These are phyloP conservation scores for Puccinellia tenuiflora DNA, from an alignment of 176 grass and related monocot genomes.

Conservation along the genomic window DNA sequence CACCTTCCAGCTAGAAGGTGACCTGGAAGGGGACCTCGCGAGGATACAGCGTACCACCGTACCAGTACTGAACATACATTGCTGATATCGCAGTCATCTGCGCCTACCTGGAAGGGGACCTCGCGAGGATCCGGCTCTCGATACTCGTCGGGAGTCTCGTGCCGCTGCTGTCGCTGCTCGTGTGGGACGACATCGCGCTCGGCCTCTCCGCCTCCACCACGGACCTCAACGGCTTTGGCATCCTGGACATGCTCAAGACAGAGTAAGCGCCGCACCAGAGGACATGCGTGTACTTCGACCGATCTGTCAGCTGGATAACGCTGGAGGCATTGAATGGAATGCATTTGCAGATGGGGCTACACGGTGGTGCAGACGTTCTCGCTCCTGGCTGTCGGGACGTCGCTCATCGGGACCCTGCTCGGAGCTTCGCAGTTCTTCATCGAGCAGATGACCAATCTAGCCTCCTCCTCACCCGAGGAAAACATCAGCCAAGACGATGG, in stretches of 20 bases:
- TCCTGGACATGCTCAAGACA: slow-evolving; percentile 54
- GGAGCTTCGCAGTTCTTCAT: slow-evolving; percentile 77
- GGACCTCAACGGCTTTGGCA: slow-evolving; percentile 38
- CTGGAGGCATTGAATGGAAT: background rate
- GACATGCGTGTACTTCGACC: background rate
- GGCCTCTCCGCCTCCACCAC: slow-evolving; percentile 43
- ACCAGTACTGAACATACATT: background rate
- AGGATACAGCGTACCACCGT: background rate
- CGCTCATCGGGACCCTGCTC: slow-evolving; percentile 70
- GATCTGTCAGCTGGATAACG: background rate
- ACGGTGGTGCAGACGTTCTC: slow-evolving; percentile 71
- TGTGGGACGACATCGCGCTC: slow-evolving; percentile 80
- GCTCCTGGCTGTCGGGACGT: slow-evolving; percentile 70
- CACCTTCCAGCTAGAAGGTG: background rate
- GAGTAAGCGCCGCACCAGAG: slow-evolving; percentile 27
- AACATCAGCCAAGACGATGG: background rate
- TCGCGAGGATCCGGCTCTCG: slow-evolving; percentile 55
- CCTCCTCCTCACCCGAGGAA: background rate
- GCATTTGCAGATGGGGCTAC: slow-evolving; percentile 43
- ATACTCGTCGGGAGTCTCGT: slow-evolving; percentile 69
- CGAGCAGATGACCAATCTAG: slow-evolving; percentile 52
- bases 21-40: too few species aligned
- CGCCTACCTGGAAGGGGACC: slow-evolving; percentile 72
- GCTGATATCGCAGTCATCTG: slow-evolving; percentile 56
- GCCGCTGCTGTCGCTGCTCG: slow-evolving; percentile 58